These are phyloP conservation scores for Puccinia polysora DNA, from an alignment of 1,284 basidiomycete genomes.

Conservation along the genomic window DNA sequence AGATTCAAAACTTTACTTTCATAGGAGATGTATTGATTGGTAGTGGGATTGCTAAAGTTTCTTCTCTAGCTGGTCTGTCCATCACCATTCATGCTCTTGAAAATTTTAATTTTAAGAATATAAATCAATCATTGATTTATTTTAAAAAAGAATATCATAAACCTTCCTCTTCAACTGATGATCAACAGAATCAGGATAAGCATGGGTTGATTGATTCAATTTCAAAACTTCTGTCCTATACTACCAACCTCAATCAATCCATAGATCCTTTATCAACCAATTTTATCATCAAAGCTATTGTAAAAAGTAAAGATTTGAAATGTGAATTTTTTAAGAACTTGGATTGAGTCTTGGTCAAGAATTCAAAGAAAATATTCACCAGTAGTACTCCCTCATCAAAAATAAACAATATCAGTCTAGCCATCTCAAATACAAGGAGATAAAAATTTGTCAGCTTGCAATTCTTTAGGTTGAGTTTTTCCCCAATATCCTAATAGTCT, in stretches of 20 bases:
- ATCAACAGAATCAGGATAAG: slow-evolving; percentile 52
- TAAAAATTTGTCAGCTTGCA: slow-evolving; percentile 58
- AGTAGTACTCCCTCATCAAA: slow-evolving; percentile 60
- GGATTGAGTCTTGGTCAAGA: slow-evolving; percentile 55
- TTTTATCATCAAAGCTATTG: slow-evolving; percentile 61
- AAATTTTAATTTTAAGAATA: neutral
- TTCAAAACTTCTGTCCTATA: slow-evolving; percentile 48
- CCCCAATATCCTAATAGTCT: slow-evolving; percentile 22
- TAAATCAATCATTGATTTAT: slow-evolving; percentile 57
- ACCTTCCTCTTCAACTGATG: slow-evolving; percentile 55
- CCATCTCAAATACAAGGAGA: slow-evolving; percentile 53
- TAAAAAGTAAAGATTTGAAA: slow-evolving; percentile 60
- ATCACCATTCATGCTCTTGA: slow-evolving; percentile 46
- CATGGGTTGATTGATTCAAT: slow-evolving; percentile 57
- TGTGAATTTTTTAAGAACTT: slow-evolving; percentile 59
- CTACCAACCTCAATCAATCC: slow-evolving; percentile 52
- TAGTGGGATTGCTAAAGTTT: slow-evolving; percentile 58
- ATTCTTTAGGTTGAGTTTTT: slow-evolving; percentile 56
- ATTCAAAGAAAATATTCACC: slow-evolving; percentile 57
- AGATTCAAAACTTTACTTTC: slow-evolving; percentile 55
- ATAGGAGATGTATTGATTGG: slow-evolving; percentile 59
- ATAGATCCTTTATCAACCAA: slow-evolving; percentile 57
- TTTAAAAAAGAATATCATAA: slow-evolving; percentile 58
- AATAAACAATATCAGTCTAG: slow-evolving; percentile 58
- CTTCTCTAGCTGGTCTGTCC: slow-evolving; percentile 52